Evolutionary conservation across 2,329 filamentous ascomycete genomes (phyloP), one percentile per base, ranked within the genome.

Genomic region (Ophiognomonia clavigignenti-juglandacearum): DNA sequence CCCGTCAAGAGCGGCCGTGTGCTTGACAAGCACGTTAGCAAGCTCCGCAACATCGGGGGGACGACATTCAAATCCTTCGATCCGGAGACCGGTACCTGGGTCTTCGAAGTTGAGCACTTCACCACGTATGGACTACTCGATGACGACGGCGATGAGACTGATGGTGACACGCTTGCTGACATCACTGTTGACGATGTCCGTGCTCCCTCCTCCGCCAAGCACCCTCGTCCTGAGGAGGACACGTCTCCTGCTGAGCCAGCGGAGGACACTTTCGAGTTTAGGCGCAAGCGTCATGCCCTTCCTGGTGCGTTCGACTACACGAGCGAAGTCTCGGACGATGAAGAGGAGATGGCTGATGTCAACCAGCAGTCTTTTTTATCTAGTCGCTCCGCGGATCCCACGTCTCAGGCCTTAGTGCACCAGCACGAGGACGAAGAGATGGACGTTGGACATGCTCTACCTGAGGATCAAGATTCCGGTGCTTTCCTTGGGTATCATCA

Each of bases 21-120:
- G 24, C 82, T 89, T 53, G 78, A 84, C 31, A 95, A 90, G 67
- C 93, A 98, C 64, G 69, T 96, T 47, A 81, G 85, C 51, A 85
- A 88, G 45, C 79, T 98, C 20, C 86, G 83, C 72, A 81, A 78
- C 49, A 89, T 96, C 31, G 71, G 73, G 8, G 85, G 88, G 62
- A 97, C 93, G 0, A 81, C 82, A 4, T 97, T 96, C 58, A 74
- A 91, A 57, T 75, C 77, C 58, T 98, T 96, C 64, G 79, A 95
- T 54, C 73, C 75, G 48, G 75, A 88, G 2, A 90, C 83, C 43
- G 93, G 92, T 43, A 78, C 87, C 39, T 98, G 95, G 95, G 80
- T 80, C 13, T 98, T 98, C 70, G 82, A 75, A 9, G 93, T 98
- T n/a, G 83, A 92, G 59, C 93, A 98, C 65, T 98, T 95, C 65